Conservation (phyloP, 192 early-diverging fungal genomes). For the Umbelopsis ramanniana region DNA sequence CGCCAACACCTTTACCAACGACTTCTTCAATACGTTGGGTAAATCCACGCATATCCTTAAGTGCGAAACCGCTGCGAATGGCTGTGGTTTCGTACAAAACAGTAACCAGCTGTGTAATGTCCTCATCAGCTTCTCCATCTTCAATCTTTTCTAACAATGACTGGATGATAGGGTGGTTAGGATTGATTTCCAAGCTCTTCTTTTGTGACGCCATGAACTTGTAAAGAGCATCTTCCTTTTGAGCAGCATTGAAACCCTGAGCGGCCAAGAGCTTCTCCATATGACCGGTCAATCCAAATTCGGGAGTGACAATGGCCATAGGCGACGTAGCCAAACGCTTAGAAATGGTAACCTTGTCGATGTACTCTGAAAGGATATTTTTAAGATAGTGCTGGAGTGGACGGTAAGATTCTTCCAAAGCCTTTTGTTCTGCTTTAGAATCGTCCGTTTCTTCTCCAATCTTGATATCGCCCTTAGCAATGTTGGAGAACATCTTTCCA, state of each 20-base stretch:
- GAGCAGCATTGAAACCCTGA: slow-evolving; percentile 45
- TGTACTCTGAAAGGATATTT: slow-evolving; percentile 45
- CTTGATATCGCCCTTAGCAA: slow-evolving; percentile 67
- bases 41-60: slow-evolving; percentile 60
- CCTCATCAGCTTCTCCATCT: slow-evolving; percentile 49
- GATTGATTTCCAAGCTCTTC: slow-evolving; percentile 74
- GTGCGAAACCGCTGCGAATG: slow-evolving; percentile 62
- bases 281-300: slow-evolving; percentile 67
- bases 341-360: slow-evolving; percentile 69
- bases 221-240: slow-evolving; percentile 53
- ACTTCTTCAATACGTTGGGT: slow-evolving; percentile 59
- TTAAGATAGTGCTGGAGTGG: slow-evolving; percentile 65
- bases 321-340: slow-evolving; percentile 80
- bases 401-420: slow-evolving; percentile 53
- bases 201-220: slow-evolving; percentile 55
- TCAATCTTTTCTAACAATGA: slow-evolving; percentile 55
- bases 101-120: slow-evolving; percentile 51
- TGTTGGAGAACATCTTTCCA: slow-evolving; percentile 79
- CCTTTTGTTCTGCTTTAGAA: slow-evolving; percentile 51
- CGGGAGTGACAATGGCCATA: slow-evolving; percentile 68
- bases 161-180: slow-evolving; percentile 63
- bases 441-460: slow-evolving; percentile 62
- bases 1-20: slow-evolving; percentile 53
- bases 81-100: slow-evolving; percentile 69
- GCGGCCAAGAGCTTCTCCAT: slow-evolving; percentile 67